Percentiles rank a stretch among this genome's conserved stretches.
phyloP scores from a whole-genome alignment of 129 eudicot species.

The Glebionis coronaria region DNA sequence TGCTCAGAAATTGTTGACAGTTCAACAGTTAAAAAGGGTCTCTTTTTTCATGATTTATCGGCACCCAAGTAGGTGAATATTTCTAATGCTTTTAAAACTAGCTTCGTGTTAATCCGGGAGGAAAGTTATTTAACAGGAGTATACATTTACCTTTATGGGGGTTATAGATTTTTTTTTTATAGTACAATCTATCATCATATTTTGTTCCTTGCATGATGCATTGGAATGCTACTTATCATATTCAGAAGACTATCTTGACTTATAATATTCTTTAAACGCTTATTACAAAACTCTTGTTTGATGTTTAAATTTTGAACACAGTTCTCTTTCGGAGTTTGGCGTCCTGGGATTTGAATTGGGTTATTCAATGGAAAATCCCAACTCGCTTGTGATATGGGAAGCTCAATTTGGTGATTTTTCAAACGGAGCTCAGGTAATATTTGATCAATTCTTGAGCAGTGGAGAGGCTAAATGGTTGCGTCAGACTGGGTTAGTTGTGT shows the following conservation, averaged over 20 bases:
- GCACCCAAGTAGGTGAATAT: no score
- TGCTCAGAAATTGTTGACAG: no score
- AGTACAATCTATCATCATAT: not conserved
- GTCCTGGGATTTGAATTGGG: slow-evolving; percentile 98
- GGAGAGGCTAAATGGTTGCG: slow-evolving; percentile 99
- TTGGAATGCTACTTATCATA: no score
- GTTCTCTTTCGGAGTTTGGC: slow-evolving; percentile 98
- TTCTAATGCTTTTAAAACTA: no score
- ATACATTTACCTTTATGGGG: no score
- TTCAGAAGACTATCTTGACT: not conserved
- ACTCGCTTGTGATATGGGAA: slow-evolving; percentile 95
- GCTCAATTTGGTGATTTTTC: slow-evolving; percentile 99
- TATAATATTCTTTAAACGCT: not conserved
- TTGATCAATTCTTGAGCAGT: slow-evolving; percentile 96
- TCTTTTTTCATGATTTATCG: no score
- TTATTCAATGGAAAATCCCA: slow-evolving; percentile 97
- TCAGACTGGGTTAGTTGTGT: slow-evolving; percentile 88
- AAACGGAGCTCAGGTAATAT: slow-evolving; percentile 97
- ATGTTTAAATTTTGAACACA: slow-evolving; percentile 21
- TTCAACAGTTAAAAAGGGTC: no score
- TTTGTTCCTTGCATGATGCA: no score
- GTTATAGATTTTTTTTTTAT: not conserved
- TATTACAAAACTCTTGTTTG: not conserved
- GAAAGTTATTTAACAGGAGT: no score
- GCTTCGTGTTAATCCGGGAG: no score